phyloP scores from a whole-genome alignment of 306 rosid species.

The Quercus dentata region DNA sequence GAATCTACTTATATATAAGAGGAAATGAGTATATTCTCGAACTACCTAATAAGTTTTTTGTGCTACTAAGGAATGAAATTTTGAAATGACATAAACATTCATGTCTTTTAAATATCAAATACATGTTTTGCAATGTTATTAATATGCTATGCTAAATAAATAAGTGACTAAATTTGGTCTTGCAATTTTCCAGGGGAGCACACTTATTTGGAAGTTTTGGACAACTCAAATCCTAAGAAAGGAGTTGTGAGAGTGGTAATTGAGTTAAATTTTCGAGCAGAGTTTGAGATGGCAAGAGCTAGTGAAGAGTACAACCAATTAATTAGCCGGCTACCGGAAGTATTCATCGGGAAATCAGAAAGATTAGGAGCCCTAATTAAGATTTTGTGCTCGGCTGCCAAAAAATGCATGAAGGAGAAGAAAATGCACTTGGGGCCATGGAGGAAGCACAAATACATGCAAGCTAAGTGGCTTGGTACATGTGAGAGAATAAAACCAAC shows the following conservation, averaged over 20 bases:
- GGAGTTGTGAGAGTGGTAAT: constrained; percentile 50
- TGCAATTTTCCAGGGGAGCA: constrained; percentile 59
- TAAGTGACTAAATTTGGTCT: background rate
- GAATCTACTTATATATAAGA: fast-evolving
- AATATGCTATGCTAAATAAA: too few species aligned
- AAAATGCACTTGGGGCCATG: constrained; percentile 85
- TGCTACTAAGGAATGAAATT: too few species aligned
- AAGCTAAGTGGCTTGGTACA: constrained; percentile 74
- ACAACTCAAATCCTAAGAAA: constrained; percentile 38
- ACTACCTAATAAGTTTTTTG: too few species aligned
- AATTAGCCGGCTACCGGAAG: constrained; percentile 54
- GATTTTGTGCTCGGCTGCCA: constrained; percentile 72
- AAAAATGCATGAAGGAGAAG: constrained; percentile 84
- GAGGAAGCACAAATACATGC: constrained; percentile 87
- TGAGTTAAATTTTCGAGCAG: constrained; percentile 62
- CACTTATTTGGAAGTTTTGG: constrained; percentile 59
- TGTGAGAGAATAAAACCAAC: constrained; percentile 36
- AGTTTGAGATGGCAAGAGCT: constrained; percentile 77
- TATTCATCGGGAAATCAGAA: constrained; percentile 71
- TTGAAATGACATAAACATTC: too few species aligned
- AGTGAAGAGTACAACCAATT: constrained; percentile 58
- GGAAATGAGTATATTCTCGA: too few species aligned
- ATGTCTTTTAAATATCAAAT: too few species aligned
- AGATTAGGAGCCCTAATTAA: constrained; percentile 43
- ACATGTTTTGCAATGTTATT: too few species aligned